Conservation (phyloP, 1,284 basidiomycete genomes). For the Melampsora abietis-canadensis region DNA sequence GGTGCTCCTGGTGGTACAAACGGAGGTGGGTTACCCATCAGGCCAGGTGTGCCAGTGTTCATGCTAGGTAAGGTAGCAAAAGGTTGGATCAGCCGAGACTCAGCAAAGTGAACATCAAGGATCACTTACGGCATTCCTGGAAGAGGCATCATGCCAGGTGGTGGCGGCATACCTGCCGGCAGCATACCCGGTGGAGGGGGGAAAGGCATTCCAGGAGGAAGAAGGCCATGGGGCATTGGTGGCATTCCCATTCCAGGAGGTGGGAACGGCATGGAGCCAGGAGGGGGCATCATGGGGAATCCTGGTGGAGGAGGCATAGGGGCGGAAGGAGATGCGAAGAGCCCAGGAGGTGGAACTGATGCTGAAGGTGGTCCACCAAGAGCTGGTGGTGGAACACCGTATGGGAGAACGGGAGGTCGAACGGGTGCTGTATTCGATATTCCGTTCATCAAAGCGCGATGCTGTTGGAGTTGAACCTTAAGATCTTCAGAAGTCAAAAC, state of each 20-base stretch:
- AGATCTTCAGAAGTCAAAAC: conserved; percentile 69
- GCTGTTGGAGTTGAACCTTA: conserved; percentile 76
- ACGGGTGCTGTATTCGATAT: conserved; percentile 49
- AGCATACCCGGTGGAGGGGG: conserved; percentile 45
- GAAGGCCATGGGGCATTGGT: conserved; percentile 49
- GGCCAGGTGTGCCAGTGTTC: conserved; percentile 23
- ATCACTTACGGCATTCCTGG: conserved; percentile 28
- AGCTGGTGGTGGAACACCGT: conserved; percentile 45
- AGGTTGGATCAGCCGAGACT: not conserved
- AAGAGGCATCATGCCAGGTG: conserved; percentile 51
- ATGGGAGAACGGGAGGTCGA: conserved; percentile 47
- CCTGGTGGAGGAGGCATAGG: conserved; percentile 46
- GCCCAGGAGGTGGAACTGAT: conserved; percentile 35
- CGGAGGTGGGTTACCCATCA: conserved; percentile 14
- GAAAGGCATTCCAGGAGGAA: conserved; percentile 43
- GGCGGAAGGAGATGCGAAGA: conserved; percentile 28
- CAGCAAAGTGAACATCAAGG: not conserved
- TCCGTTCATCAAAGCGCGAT: conserved; percentile 85
- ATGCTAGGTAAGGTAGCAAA: conserved; percentile 4
- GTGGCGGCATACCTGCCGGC: conserved; percentile 49
- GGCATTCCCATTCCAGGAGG: conserved; percentile 48
- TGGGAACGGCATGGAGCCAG: conserved; percentile 47
- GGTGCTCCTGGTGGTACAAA: conserved; percentile 39
- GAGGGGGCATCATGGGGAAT: conserved; percentile 48
- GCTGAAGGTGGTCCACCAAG: conserved; percentile 26